Evolutionary conservation across 495 filamentous ascomycete genomes (phyloP), one percentile per base, ranked within the genome.

Genomic region (Aeminium ludgeri): DNA sequence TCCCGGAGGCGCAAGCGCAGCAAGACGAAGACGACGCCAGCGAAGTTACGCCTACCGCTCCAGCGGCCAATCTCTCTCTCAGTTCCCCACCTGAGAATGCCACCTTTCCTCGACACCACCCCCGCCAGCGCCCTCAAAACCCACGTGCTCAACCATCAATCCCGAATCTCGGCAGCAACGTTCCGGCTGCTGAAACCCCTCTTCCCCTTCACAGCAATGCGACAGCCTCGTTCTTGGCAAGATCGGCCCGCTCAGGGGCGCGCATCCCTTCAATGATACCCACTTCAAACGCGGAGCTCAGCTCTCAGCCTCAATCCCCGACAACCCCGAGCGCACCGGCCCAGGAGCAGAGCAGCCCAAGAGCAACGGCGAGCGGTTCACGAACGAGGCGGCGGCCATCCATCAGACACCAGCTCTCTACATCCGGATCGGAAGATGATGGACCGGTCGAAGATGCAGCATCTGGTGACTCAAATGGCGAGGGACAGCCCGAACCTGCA

Each of bases 251-350:
- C 23, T 25, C 23, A 25, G 23, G 23, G 23, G 23, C 23, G 8
- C 76, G 87, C 36, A 68, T 95, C 13, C 80, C 80, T 10, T 87
- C 82, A 41, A 89, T 91, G 74, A 60, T 83, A 23, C 77, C 84
- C 1, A 71, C 76, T 6, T 60, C 82, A 35, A 74, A 82, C 35
- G 67, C 73, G 1, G 76, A 77, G 16, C 63, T 85, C 38, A 70
- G 75, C 18, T 94, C 89, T 6, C 89, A 94, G 53, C 89, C 89
- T 1, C 81, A 84, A 40, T 94, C 87, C 8, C 89, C 89, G 0
- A 93, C 86, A 10, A 97, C 89, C 1, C 89, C 87, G 8, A 70
- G 80, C 38, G 80, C 81, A 30, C 43, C 76, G 74, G 10, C 46
- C 44, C 16, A 55, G 32, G 37, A 44, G 40, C 47, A 55, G n/a